Percentiles rank a stretch among this genome's conserved stretches.
Evolutionary conservation across 148 eudicot genomes (phyloP).

Genomic region (Nyssa sinensis): DNA sequence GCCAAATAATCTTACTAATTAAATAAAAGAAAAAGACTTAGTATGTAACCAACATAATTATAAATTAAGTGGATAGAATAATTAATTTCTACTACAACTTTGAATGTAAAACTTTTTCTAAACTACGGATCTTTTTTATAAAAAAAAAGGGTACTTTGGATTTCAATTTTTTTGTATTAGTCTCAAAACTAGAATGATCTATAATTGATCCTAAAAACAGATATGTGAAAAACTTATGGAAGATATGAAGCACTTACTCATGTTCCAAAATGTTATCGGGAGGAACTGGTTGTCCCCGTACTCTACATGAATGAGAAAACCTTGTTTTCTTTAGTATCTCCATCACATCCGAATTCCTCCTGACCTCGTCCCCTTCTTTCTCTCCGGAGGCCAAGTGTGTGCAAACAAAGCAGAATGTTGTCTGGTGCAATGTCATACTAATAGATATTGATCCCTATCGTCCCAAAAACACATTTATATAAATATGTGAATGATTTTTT

Average conservation of each 20-base stretch:
- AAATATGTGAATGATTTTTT: too few species aligned
- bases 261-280: conserved; percentile 53
- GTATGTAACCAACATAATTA: too few species aligned
- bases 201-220: too few species aligned
- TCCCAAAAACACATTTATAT: neutral
- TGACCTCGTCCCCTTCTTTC: conserved; percentile 50
- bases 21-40: neutral
- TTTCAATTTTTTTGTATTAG: too few species aligned
- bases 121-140: too few species aligned
- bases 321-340: conserved; percentile 58
- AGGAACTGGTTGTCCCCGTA: conserved; percentile 15
- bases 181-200: too few species aligned
- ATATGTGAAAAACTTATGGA: too few species aligned
- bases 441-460: conserved; percentile 63
- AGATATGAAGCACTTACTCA: conserved; percentile 32
- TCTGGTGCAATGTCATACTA: conserved; percentile 53
- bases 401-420: conserved; percentile 63
- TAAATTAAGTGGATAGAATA: too few species aligned
- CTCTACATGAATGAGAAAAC: conserved; percentile 34
- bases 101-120: too few species aligned
- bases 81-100: too few species aligned
- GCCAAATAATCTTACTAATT: conserved; percentile 61
- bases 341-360: conserved; percentile 52
- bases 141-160: too few species aligned
- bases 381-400: conserved; percentile 74